Evolutionary conservation across 192 early-diverging fungal species (phyloP), one percentile per base, ranked within the genome.

Genomic region (Thoreauomyces humboldtii): DNA sequence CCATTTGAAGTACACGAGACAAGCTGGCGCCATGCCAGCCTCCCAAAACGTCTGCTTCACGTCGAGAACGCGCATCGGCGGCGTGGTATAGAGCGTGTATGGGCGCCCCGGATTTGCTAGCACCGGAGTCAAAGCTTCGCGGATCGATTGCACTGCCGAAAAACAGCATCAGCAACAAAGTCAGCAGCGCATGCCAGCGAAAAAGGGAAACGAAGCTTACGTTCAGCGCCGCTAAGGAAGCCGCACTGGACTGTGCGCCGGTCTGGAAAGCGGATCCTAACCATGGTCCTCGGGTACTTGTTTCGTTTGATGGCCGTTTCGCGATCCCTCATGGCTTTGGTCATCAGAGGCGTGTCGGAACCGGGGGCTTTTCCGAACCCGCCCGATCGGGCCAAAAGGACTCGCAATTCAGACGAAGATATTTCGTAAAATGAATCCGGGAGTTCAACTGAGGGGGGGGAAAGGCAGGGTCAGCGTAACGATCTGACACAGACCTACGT

Each of bases 341-440:
- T 94, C 66, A 89, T 91, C 50, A 98, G 86, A 22, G 89, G 85
- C 44, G 73, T 73, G 50, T 88, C 84, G 24, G 34, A 63, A 25
- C 78, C 76, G 66, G 89, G 82, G 7, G 79, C 72, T 14, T 4
- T 5, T 14, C 44, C 31, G 25, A 4, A 24, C 2, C 55, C 35
- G 25, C 34, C 22, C 14, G 55, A 37, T 37, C 55, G 2, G 34
- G 79, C 73, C 55, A 92, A 71, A 24, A 94, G 58, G 24, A 81
- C 64, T 54, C 83, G 77, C 44, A 94, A 72, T 65, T 98, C 94
- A 50, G 80, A 72, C 4, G 85, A 38, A 0, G 82, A 73, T 7
- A 92, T 65, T 43, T 89, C 81, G 77, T 92, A 98, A 71, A 94
- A 96, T 22, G 91, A 87, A 28, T 91, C 92, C 1, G 94, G 93